Conservation (phyloP, 2,329 filamentous ascomycete genomes). For the Pyrenochaeta sp. region DNA sequence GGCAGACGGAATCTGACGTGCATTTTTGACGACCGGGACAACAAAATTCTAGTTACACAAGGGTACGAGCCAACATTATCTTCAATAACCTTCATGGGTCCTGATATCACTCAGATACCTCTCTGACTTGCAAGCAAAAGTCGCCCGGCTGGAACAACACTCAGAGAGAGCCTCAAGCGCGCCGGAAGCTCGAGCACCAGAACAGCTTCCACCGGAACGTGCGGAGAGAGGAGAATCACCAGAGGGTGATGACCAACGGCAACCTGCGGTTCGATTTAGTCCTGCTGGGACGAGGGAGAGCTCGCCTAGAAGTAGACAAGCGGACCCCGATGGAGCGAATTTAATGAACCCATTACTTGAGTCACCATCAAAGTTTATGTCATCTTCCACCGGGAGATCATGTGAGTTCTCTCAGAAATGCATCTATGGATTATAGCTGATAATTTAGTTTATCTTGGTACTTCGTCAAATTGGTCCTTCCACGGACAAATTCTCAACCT, state of each 20-base stretch:
- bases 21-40: constrained; percentile 42
- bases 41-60: constrained; percentile 40
- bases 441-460: constrained; percentile 60
- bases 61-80: constrained; percentile 19
- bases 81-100: background rate
- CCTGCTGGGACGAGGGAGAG: constrained; percentile 25
- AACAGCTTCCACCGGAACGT: constrained; percentile 3
- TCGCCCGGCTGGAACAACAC: constrained; percentile 26
- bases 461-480: constrained; percentile 67
- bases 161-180: constrained; percentile 1
- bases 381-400: constrained; percentile 29
- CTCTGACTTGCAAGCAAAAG: constrained; percentile 33
- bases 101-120: constrained; percentile 29
- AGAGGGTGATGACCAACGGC: constrained; percentile 14
- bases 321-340: constrained; percentile 25
- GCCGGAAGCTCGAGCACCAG: background rate
- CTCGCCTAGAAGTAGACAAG: constrained; percentile 26
- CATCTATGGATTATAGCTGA: constrained; percentile 1
- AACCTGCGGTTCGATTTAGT: constrained; percentile 16
- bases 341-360: constrained; percentile 36
- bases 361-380: constrained; percentile 37
- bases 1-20: constrained; percentile 35
- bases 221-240: constrained; percentile 8
- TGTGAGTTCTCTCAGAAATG: constrained; percentile 18
- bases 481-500: constrained; percentile 60